Evolutionary conservation across 192 early-diverging fungal species (phyloP), one percentile per base, ranked within the genome.

Genomic region (Geranomyces michiganensis): DNA sequence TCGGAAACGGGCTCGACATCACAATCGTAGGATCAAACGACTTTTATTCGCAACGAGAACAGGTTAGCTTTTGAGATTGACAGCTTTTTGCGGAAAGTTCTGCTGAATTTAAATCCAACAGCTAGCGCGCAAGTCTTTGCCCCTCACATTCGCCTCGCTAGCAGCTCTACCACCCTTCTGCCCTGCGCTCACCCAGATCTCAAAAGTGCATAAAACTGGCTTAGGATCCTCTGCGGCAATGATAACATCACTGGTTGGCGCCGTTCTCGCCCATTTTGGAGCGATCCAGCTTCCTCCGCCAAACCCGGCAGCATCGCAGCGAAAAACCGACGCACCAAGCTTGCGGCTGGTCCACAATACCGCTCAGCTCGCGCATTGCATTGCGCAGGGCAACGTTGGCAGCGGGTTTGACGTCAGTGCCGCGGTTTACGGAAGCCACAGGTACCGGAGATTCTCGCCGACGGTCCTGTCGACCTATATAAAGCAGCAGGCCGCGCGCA

Each of bases 371-470:
- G 85, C 89, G 15, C 97, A 99, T 82, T 97, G 97, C 70, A 76
- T 94, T 27, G 96, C 97, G n/a, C 97, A 99, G 71, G 97, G 97
- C 56, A 99, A 99, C 74, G 89, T 99, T 48, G 97, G 97, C 1
- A 90, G 88, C 51, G 97, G 97, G 14, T 99, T 99, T 72, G 97
- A 99, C 75, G 93, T 99, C 21, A 91, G 91, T 0, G 84, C 92
- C 4, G 97, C 97, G 1, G 91, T 96, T 0, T 96, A 88, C 77
- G 97, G 97, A 15, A 91, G 88, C 45, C 96, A 98, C 70, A 74
- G 84, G 0, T 98, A 99, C 70, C 79, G 81, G 29, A 81, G 96
- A 27, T 99, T 99, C 67, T 82, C 83, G 13, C 94, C 95, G 6
- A 71, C 68, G 1, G 70, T 94, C 0, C 45, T 86, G 56, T 76